phyloP scores from a whole-genome alignment of 192 early-diverging fungal species.

The Phlyctochytrium planicorne region DNA sequence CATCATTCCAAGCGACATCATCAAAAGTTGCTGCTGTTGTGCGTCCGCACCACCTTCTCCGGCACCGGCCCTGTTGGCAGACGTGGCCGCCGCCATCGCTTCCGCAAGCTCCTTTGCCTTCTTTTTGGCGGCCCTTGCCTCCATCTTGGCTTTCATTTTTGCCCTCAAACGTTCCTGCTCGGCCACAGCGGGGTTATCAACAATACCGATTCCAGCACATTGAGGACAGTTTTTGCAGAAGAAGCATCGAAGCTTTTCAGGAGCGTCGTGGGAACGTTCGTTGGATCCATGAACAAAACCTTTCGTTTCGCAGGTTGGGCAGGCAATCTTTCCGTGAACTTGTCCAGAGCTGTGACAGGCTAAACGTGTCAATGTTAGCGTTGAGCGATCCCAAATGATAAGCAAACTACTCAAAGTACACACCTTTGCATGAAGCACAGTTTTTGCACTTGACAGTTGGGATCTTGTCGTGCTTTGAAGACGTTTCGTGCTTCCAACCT shows the following conservation, averaged over 20 bases:
- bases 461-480: constrained; percentile 33
- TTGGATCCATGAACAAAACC: constrained; percentile 37
- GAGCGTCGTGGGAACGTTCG: constrained; percentile 40
- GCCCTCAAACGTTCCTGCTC: not conserved
- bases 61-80: not conserved
- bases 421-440: constrained; percentile 39
- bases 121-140: not conserved
- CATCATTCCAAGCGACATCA: not conserved
- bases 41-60: not conserved
- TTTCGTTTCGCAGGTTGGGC: constrained; percentile 28
- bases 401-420: too few species aligned
- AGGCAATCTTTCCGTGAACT: constrained; percentile 34
- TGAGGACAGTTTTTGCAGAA: constrained; percentile 42
- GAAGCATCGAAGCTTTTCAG: constrained; percentile 42
- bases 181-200: constrained; percentile 14
- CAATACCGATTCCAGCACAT: constrained; percentile 38
- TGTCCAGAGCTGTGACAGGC: constrained; percentile 29
- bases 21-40: not conserved
- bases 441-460: constrained; percentile 28
- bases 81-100: not conserved
- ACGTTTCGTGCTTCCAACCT: constrained; percentile 39
- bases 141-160: not conserved
- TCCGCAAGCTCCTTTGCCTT: not conserved
- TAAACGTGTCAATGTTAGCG: not conserved
- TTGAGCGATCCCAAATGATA: too few species aligned